A percentile compares a stretch with the other conserved stretches of the same genome.
These are phyloP conservation scores for Eucalyptus leucophloia DNA, from an alignment of 345 rosid genomes.

Conservation along the genomic window DNA sequence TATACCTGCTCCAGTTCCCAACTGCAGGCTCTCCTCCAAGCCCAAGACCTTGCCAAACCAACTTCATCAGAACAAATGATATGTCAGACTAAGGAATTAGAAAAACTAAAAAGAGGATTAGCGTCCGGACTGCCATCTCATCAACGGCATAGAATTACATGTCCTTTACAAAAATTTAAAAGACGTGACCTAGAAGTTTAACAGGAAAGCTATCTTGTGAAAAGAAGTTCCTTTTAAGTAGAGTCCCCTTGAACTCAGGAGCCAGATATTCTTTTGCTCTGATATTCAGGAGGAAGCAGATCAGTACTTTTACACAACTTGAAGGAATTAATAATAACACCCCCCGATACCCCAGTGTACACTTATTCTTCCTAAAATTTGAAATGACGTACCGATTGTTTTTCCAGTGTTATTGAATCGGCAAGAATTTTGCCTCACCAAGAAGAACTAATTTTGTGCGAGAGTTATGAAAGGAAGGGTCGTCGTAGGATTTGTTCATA, in stretches of 20 bases:
- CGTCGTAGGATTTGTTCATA: neutral
- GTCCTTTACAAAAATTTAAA: neutral
- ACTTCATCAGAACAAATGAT: constrained; percentile 24
- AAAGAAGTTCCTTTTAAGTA: neutral
- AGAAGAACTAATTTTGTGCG: neutral
- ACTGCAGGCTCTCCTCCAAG: constrained; percentile 59
- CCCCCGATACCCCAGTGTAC: neutral
- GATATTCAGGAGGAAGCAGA: neutral
- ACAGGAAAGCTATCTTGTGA: neutral
- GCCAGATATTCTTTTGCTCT: neutral
- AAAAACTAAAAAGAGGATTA: neutral
- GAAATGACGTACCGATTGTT: neutral
- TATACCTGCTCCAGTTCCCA: constrained; percentile 77
- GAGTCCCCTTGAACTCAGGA: neutral
- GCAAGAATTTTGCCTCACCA: neutral
- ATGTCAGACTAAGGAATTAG: neutral
- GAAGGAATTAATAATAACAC: neutral
- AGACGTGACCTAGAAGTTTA: neutral
- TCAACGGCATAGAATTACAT: neutral
- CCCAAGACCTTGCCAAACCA: constrained; percentile 93
- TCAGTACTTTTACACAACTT: neutral
- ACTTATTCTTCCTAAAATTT: neutral
- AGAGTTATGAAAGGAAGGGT: neutral
- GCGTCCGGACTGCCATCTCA: neutral
- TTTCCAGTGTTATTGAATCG: neutral